These are phyloP conservation scores for Monosporascus sp. DNA, from an alignment of 2,329 filamentous ascomycete genomes.

Conservation along the genomic window DNA sequence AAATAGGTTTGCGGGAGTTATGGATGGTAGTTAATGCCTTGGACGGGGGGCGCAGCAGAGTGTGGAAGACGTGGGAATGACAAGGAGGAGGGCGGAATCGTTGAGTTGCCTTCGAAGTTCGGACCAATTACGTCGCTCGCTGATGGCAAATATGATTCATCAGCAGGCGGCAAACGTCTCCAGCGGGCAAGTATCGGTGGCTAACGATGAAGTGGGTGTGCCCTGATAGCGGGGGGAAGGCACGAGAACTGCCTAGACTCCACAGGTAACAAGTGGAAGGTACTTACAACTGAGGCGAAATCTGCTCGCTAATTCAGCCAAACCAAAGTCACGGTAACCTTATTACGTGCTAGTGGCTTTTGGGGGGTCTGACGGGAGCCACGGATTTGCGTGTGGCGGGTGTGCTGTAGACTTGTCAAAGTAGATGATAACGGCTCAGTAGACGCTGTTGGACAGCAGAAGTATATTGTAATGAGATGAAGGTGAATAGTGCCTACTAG, in stretches of 20 bases:
- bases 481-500: too few relatives aligned
- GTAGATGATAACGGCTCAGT: too few relatives aligned
- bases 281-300: slow-evolving; percentile 2
- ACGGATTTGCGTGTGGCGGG: too few relatives aligned
- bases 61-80: slow-evolving; percentile 26
- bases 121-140: slow-evolving; percentile 15
- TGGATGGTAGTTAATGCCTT: slow-evolving; percentile 7
- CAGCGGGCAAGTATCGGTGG: slow-evolving; percentile 1
- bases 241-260: slow-evolving; percentile 22
- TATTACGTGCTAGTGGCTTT: neutral
- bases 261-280: slow-evolving; percentile 2
- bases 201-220: slow-evolving; percentile 1
- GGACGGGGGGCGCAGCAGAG: slow-evolving; percentile 22
- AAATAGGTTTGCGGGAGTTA: slow-evolving; percentile 14
- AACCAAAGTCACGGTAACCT: neutral
- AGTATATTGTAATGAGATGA: too few relatives aligned
- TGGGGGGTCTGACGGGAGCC: too few relatives aligned
- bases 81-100: slow-evolving; percentile 12
- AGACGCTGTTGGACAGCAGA: too few relatives aligned
- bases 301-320: neutral
- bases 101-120: neutral
- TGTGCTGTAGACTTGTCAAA: too few relatives aligned
- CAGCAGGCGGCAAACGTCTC: slow-evolving; percentile 3
- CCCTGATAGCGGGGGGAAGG: slow-evolving; percentile 21
- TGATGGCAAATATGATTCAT: slow-evolving; percentile 20